Base-by-base conservation (phyloP, 768 basidiomycete species). In the Lentinula guzmanii region DNA sequence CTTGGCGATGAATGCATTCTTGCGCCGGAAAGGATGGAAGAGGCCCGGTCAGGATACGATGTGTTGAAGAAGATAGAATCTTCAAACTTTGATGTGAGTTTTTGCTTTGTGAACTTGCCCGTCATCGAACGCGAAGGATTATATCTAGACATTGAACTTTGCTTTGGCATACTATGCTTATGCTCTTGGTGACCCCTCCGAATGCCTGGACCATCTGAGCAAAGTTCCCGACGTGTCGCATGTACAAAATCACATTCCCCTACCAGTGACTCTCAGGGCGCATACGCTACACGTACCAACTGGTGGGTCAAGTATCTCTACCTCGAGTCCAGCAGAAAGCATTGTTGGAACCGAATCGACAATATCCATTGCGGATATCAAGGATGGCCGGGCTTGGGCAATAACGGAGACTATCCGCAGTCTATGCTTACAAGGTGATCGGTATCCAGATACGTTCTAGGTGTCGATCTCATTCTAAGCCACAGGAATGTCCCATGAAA, bases 81-180 rank as follows among this genome's bases (percentile, higher is more conserved):
- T 43, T 76, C 79, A 35, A 84, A 80, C 62, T 78, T 76, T 39
- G 84, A 89, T 70, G 88, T 88, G 73, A 70, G 86, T 82, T 51
- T 45, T 16, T 66, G 41, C 24, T 45, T 52, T 33, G 58, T 45
- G 24, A 34, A 39, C 52, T 60, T 52, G 16, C 16, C 18, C 24
- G 15, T 31, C 3, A 34, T 42, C 58, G 41, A 54, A 42, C 42
- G 41, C 42, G 41, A 56, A 63, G 58, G 59, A 58, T 0, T 13
- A 43, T 66, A 42, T 65, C 62, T 45, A 52, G 91, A 86, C 86
- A 10, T 76, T 90, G 15, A 76, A 81, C 64, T 78, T 91, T 61
- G 80, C 84, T 0, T 75, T 91, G 53, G 91, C 91, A 2, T 93
- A 92, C 71, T 89, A 90, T 67, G 85, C 87, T 3, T 93, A 91